Evolutionary conservation across 202 grass and related monocot species (phyloP).

Genomic region (Bolboschoenoplectus hybrid): DNA sequence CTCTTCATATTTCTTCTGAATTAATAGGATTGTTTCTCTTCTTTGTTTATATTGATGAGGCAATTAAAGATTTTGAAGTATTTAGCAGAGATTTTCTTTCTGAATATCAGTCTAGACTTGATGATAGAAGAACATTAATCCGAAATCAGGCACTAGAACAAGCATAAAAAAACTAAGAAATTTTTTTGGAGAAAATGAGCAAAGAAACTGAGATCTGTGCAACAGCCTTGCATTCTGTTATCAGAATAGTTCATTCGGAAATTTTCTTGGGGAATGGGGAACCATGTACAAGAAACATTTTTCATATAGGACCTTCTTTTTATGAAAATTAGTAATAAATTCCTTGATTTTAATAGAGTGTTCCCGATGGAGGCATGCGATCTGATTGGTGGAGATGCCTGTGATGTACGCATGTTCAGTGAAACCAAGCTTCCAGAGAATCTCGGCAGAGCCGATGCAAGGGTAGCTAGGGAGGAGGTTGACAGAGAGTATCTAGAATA

Average conservation of each 20-base stretch:
- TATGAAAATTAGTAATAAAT: background rate
- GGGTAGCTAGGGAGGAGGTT: conserved; percentile 41
- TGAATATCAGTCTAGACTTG: background rate
- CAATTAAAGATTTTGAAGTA: background rate
- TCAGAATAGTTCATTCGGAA: background rate
- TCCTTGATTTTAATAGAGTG: conserved; percentile 44
- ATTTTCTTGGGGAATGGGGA: background rate
- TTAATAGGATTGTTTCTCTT: background rate
- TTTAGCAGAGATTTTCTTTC: background rate
- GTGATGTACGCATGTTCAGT: conserved; percentile 57
- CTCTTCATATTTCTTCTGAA: background rate
- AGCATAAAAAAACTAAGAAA: background rate
- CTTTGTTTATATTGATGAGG: background rate
- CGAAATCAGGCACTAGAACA: background rate
- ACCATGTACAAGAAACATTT: background rate
- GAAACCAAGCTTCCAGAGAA: conserved; percentile 51
- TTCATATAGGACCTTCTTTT: background rate
- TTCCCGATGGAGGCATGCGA: conserved; percentile 88
- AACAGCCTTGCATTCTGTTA: background rate
- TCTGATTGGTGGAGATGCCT: conserved; percentile 66
- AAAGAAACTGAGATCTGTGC: background rate
- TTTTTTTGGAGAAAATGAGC: background rate
- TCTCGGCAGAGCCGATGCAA: background rate
- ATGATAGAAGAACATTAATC: background rate
- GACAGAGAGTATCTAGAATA: conserved; percentile 76